A percentile compares a stretch with the other conserved stretches of the same genome.
Evolutionary conservation across 2,329 filamentous ascomycete genomes (phyloP).

Genomic region (Alternaria rosae): DNA sequence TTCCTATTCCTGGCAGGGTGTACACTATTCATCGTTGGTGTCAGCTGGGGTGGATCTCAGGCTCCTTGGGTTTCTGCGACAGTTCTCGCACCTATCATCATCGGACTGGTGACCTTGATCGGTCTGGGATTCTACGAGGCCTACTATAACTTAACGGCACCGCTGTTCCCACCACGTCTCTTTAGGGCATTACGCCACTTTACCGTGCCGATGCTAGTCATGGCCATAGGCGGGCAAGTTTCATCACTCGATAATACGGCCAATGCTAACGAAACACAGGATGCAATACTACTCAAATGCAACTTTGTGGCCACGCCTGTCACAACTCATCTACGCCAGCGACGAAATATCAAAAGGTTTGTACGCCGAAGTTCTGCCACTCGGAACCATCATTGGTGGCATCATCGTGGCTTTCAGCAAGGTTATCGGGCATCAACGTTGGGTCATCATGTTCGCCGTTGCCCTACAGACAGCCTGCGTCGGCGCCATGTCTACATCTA

Average conservation of each 20-base stretch:
- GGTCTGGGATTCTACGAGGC: constrained; percentile 39
- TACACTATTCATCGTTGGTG: constrained; percentile 42
- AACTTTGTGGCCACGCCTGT: constrained; percentile 37
- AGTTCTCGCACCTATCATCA: constrained; percentile 33
- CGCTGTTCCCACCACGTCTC: constrained; percentile 40
- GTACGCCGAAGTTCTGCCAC: constrained; percentile 34
- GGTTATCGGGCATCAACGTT: constrained; percentile 38
- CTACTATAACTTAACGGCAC: constrained; percentile 31
- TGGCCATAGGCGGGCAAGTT: constrained; percentile 34
- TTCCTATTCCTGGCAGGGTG: constrained; percentile 40
- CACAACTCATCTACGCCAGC: constrained; percentile 36
- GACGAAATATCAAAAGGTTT: constrained; percentile 41
- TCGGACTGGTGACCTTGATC: constrained; percentile 35
- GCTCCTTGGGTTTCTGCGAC: constrained; percentile 36
- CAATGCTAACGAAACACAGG: rapidly evolving
- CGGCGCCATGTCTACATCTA: constrained; percentile 35
- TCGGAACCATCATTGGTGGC: constrained; percentile 39
- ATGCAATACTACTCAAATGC: constrained; percentile 45
- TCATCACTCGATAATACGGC: rapidly evolving
- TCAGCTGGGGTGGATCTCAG: constrained; percentile 36
- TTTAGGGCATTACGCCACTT: constrained; percentile 40
- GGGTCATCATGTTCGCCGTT: constrained; percentile 36
- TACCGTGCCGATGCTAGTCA: constrained; percentile 40
- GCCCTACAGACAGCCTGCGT: constrained; percentile 40
- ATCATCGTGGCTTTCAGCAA: constrained; percentile 39